Conservation (phyloP, 305 asterid genomes). For the Rubia peregrina region DNA sequence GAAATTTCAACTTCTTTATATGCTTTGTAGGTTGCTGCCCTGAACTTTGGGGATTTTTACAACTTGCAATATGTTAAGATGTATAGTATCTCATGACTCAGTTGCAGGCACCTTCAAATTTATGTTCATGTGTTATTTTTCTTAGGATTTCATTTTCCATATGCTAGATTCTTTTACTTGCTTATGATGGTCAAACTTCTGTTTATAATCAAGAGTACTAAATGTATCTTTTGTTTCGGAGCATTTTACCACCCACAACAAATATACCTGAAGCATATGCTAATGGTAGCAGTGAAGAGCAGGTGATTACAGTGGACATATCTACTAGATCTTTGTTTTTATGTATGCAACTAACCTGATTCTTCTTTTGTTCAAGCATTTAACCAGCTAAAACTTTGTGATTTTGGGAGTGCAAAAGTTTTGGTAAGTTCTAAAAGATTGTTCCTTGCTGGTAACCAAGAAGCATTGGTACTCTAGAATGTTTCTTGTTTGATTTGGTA, state of each 20-base stretch:
- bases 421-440: slow-evolving; percentile 48
- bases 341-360: slow-evolving; percentile 16
- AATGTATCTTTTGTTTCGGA: slow-evolving; percentile 30
- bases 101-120: slow-evolving; percentile 51
- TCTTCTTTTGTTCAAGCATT: slow-evolving; percentile 57
- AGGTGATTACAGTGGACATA: slow-evolving; percentile 38
- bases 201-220: slow-evolving; percentile 14
- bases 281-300: slow-evolving; percentile 80
- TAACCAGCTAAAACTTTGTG: slow-evolving; percentile 90
- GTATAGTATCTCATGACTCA: slow-evolving; percentile 76
- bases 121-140: not conserved
- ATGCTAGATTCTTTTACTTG: not conserved
- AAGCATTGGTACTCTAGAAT: slow-evolving; percentile 1
- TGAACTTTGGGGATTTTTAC: slow-evolving; percentile 84
- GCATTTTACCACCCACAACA: slow-evolving; percentile 58
- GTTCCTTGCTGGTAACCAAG: slow-evolving; percentile 3
- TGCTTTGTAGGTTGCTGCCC: slow-evolving; percentile 80
- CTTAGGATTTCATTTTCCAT: not conserved
- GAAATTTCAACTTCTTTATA: not conserved
- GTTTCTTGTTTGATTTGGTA: not conserved
- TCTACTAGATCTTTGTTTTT: slow-evolving; percentile 1
- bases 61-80: slow-evolving; percentile 66
- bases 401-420: slow-evolving; percentile 99
- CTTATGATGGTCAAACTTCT: not conserved
- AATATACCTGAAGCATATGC: slow-evolving; percentile 76